Evolutionary conservation across 768 basidiomycete species (phyloP).

Genomic region (Boletus subparvulus): DNA sequence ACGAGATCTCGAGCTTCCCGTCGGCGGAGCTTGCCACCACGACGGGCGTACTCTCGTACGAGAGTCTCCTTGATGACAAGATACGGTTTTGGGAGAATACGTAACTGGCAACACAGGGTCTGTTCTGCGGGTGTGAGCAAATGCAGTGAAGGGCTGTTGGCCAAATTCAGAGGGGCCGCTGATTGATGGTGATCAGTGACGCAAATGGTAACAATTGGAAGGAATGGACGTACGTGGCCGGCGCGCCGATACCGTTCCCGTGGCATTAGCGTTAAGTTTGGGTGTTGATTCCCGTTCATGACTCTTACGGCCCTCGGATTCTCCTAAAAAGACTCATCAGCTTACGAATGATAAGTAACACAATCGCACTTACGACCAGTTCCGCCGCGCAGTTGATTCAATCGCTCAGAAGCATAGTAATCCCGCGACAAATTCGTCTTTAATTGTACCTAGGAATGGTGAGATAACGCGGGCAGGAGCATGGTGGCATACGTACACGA

Average conservation of each 20-base stretch:
- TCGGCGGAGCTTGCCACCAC: constrained; percentile 83
- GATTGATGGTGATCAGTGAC: not conserved
- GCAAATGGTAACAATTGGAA: not conserved
- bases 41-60: constrained; percentile 87
- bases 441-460: constrained; percentile 50
- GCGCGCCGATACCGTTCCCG: constrained; percentile 39
- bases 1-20: constrained; percentile 88
- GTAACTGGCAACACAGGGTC: constrained; percentile 80
- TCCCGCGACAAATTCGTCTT: constrained; percentile 60
- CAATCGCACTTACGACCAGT: constrained; percentile 49
- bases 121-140: constrained; percentile 89
- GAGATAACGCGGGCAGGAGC: not conserved
- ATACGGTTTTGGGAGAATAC: constrained; percentile 94
- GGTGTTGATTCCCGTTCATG: constrained; percentile 64
- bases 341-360: constrained; percentile 16
- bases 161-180: constrained; percentile 79
- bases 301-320: constrained; percentile 54
- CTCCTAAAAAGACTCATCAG: constrained; percentile 24
- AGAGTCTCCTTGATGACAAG: constrained; percentile 94
- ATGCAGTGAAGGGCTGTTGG: constrained; percentile 86
- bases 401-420: constrained; percentile 52
- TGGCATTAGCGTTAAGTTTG: constrained; percentile 38
- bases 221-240: constrained; percentile 39
- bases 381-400: constrained; percentile 46
- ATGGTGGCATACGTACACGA: constrained; percentile 49